Evolutionary conservation across 2,329 filamentous ascomycete genomes (phyloP).

Genomic region (Fusarium beomiforme): DNA sequence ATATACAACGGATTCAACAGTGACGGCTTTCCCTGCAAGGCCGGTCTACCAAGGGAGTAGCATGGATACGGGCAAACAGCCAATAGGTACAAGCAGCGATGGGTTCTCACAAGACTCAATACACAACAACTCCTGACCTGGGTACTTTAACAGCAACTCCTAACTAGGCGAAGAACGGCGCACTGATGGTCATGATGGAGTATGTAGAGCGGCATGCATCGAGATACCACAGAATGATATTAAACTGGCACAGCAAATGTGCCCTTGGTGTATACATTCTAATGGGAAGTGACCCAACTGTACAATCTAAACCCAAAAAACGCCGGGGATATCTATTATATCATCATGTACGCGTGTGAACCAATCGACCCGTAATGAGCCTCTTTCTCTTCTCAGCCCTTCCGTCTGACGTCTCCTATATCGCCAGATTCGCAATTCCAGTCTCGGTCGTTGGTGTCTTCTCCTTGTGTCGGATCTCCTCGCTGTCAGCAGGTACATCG

Average conservation of each 20-base stretch:
- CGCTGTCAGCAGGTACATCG: constrained; percentile 49
- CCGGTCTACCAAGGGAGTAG: not conserved
- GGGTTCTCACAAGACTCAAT: not conserved
- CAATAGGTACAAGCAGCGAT: not conserved
- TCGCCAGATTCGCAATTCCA: constrained; percentile 48
- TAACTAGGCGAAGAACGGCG: not conserved
- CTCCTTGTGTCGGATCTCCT: constrained; percentile 46
- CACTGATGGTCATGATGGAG: not conserved
- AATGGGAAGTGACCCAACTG: constrained; percentile 26
- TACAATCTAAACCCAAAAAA: constrained; percentile 25
- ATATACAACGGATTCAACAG: not conserved
- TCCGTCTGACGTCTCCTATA: constrained; percentile 31
- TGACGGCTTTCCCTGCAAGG: not conserved
- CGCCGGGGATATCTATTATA: constrained; percentile 30
- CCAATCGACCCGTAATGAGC: constrained; percentile 1
- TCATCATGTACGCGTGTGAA: constrained; percentile 31
- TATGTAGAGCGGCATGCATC: constrained; percentile 16
- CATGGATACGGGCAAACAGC: not conserved
- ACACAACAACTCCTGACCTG: not conserved
- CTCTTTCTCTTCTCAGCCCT: constrained; percentile 43
- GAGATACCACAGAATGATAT: constrained; percentile 26
- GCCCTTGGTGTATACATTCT: constrained; percentile 23
- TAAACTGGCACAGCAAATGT: constrained; percentile 2
- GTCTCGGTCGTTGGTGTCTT: constrained; percentile 51
- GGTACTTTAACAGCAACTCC: not conserved